These are phyloP conservation scores for Chrysanthemum lavandulifolium DNA, from an alignment of 129 eudicot species.

Conservation along the genomic window DNA sequence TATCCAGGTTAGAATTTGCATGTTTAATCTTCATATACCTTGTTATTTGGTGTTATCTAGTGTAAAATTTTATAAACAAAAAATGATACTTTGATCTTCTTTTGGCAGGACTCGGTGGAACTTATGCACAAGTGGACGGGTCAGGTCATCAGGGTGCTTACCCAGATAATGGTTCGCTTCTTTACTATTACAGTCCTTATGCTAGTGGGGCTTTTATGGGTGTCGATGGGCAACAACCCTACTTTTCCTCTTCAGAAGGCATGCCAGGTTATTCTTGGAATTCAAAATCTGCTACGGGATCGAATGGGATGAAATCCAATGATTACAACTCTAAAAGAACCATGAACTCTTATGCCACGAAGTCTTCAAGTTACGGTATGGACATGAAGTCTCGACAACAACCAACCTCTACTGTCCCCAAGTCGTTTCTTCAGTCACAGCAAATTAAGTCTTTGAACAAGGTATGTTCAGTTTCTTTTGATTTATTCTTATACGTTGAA, in stretches of 20 bases:
- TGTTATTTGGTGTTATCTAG: not conserved
- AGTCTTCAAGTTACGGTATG: slow-evolving; percentile 33
- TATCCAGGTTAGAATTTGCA: slow-evolving; percentile 65
- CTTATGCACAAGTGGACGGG: slow-evolving; percentile 46
- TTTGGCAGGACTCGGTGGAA: slow-evolving; percentile 55
- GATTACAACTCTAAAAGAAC: slow-evolving; percentile 42
- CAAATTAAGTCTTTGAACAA: slow-evolving; percentile 45
- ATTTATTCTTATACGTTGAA: not conserved
- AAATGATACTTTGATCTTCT: not conserved
- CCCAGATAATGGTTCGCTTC: slow-evolving; percentile 47
- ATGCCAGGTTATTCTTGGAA: slow-evolving; percentile 58
- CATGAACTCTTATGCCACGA: slow-evolving; percentile 24
- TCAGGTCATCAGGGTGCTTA: slow-evolving; percentile 43
- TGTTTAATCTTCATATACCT: not conserved
- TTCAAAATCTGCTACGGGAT: slow-evolving; percentile 41
- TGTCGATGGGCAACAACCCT: slow-evolving; percentile 53
- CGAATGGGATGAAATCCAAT: slow-evolving; percentile 46
- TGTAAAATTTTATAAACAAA: not conserved
- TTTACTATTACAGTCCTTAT: slow-evolving; percentile 58
- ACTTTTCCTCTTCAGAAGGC: slow-evolving; percentile 50
- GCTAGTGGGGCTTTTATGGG: slow-evolving; percentile 44
- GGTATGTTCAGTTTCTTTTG: slow-evolving; percentile 36
- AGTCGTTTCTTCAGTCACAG: slow-evolving; percentile 42
- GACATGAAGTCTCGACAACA: slow-evolving; percentile 44
- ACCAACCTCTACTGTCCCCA: slow-evolving; percentile 39